Percentiles rank a stretch among this genome's conserved stretches.
phyloP scores from a whole-genome alignment of 116 monocot species.

The Cymodocea nodosa region DNA sequence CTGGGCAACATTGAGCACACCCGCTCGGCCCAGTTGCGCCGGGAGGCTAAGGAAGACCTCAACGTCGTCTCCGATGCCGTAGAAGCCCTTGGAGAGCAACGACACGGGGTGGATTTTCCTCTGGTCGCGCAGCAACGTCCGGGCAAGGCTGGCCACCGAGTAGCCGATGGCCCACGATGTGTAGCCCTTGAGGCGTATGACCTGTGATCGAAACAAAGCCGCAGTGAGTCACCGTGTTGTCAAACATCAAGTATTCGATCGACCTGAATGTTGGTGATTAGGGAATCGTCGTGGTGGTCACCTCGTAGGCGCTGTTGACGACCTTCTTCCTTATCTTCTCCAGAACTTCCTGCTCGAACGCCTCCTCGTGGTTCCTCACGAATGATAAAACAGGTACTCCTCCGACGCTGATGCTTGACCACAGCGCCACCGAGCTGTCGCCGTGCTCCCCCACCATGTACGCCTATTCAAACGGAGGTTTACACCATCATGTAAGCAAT shows the following conservation, averaged over 20 bases:
- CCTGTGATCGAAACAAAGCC: too few species aligned
- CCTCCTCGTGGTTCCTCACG: conserved; percentile 9
- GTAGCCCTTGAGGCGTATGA: conserved; percentile 46
- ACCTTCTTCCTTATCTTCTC: conserved; percentile 54
- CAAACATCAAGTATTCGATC: too few species aligned
- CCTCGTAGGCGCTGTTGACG: conserved; percentile 64
- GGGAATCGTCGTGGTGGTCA: too few species aligned
- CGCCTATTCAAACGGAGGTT: conserved; percentile 41
- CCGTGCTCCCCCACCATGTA: conserved; percentile 87
- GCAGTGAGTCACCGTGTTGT: too few species aligned
- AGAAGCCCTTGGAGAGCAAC: conserved; percentile 50
- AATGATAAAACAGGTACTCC: conserved; percentile 48
- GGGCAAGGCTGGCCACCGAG: conserved; percentile 57
- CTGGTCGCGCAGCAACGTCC: conserved; percentile 56
- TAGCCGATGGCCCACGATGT: conserved; percentile 84
- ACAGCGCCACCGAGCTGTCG: conserved; percentile 70
- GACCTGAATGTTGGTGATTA: too few species aligned
- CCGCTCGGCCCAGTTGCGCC: conserved; percentile 38
- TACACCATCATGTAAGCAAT: too few species aligned
- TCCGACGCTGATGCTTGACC: conserved; percentile 48
- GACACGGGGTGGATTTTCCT: conserved; percentile 59
- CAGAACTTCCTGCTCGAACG: conserved; percentile 9
- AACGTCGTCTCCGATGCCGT: conserved; percentile 35
- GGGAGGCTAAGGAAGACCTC: conserved; percentile 76
- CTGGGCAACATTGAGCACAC: conserved; percentile 29